Conservation (phyloP, 495 filamentous ascomycete genomes). For the Zalerion maritima region DNA sequence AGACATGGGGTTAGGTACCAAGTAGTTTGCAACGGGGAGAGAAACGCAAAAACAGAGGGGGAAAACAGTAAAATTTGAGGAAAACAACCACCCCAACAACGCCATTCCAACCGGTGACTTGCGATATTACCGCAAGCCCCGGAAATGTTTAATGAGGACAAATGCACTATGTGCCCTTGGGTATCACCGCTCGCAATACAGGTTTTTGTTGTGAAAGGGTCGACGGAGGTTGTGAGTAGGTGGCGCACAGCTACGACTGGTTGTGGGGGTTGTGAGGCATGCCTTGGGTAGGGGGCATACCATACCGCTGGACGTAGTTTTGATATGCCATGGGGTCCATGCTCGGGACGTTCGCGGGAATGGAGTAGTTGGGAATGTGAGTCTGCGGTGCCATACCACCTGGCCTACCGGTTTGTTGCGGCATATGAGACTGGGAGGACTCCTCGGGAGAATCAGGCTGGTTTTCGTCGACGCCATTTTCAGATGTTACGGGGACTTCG, state of each 20-base stretch:
- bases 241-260: slow-evolving; percentile 24
- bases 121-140: too few species aligned
- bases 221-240: too few species aligned
- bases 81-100: too few species aligned
- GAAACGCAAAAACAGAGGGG: too few species aligned
- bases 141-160: too few species aligned
- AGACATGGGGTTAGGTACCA: too few species aligned
- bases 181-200: slow-evolving; percentile 33
- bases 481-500: slow-evolving; percentile 70
- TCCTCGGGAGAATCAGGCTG: slow-evolving; percentile 51
- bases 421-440: slow-evolving; percentile 40
- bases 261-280: slow-evolving; percentile 41
- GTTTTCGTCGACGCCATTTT: slow-evolving; percentile 80
- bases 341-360: slow-evolving; percentile 31
- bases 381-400: slow-evolving; percentile 32
- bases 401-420: slow-evolving; percentile 36
- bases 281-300: slow-evolving; percentile 35
- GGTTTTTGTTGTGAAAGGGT: too few species aligned
- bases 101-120: too few species aligned
- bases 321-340: slow-evolving; percentile 46
- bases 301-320: slow-evolving; percentile 43
- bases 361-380: slow-evolving; percentile 34
- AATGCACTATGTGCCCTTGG: slow-evolving; percentile 38
- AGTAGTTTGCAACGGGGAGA: too few species aligned
- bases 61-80: too few species aligned